Percentiles rank a stretch among this genome's conserved stretches.
phyloP scores from a whole-genome alignment of 768 basidiomycete species.

The Suillus paluster region DNA sequence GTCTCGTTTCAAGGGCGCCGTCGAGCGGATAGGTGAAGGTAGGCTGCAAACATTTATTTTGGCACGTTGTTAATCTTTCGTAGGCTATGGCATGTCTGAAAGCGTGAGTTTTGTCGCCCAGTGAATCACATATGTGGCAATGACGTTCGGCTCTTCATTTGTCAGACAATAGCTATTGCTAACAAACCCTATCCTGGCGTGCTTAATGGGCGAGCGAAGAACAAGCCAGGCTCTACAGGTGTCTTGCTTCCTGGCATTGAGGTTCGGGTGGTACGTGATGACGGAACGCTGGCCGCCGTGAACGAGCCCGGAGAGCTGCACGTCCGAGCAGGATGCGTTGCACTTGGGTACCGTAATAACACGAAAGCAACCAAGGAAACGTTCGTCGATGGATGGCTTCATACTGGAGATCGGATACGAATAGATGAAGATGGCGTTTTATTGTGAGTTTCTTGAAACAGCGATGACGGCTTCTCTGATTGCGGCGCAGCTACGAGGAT shows the following conservation, averaged over 20 bases:
- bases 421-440: constrained; percentile 65
- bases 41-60: constrained; percentile 12
- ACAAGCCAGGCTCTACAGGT: constrained; percentile 52
- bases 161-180: constrained; percentile 60
- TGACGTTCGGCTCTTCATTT: constrained; percentile 7
- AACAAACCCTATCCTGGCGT: constrained; percentile 48
- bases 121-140: neutral
- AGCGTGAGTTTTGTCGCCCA: constrained; percentile 42
- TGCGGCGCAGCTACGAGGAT: constrained; percentile 62
- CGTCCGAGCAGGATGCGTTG: constrained; percentile 57
- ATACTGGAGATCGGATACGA: constrained; percentile 73
- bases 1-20: constrained; percentile 39
- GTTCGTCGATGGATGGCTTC: constrained; percentile 73
- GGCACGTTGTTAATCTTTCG: constrained; percentile 7
- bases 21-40: constrained; percentile 52
- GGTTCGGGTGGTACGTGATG: constrained; percentile 62
- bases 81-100: constrained; percentile 79
- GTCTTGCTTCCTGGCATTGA: constrained; percentile 67
- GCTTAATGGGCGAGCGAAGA: constrained; percentile 47
- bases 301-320: constrained; percentile 72
- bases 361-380: constrained; percentile 66
- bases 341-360: constrained; percentile 76
- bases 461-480: neutral
- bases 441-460: constrained; percentile 50
- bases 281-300: constrained; percentile 55